A percentile compares a stretch with the other conserved stretches of the same genome.
Evolutionary conservation across 345 rosid species (phyloP).

Genomic region (Salix suchowensis): DNA sequence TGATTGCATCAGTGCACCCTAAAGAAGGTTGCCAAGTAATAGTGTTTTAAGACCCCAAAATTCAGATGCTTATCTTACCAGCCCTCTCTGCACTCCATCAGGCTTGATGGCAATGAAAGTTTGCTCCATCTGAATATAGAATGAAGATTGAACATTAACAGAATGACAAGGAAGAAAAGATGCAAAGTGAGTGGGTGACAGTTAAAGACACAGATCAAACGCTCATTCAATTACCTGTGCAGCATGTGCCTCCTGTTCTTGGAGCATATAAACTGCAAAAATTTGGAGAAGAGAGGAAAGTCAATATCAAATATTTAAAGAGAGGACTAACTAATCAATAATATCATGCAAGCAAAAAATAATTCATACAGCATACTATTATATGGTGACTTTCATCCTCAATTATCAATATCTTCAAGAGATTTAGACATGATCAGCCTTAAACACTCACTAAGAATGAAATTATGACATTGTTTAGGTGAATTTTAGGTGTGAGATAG

Average conservation of each 20-base stretch:
- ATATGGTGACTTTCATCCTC: background rate
- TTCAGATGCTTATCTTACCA: conserved; percentile 47
- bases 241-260: conserved; percentile 86
- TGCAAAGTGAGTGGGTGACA: background rate
- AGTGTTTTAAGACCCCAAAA: background rate
- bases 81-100: conserved; percentile 94
- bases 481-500: background rate
- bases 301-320: background rate
- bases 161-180: background rate
- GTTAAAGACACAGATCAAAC: background rate
- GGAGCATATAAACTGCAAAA: conserved; percentile 67
- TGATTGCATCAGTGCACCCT: conserved; percentile 3
- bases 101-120: conserved; percentile 99
- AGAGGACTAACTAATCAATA: background rate
- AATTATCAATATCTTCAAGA: background rate
- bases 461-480: background rate
- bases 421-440: background rate
- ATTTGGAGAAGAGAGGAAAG: conserved; percentile 9
- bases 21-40: background rate
- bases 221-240: conserved; percentile 56
- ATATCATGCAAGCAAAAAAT: background rate
- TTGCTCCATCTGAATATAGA: conserved; percentile 61
- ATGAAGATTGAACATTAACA: background rate
- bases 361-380: background rate
- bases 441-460: background rate